Base-by-base conservation (phyloP, 805 yeast genomes). In the Schwanniomyces polymorphus region DNA sequence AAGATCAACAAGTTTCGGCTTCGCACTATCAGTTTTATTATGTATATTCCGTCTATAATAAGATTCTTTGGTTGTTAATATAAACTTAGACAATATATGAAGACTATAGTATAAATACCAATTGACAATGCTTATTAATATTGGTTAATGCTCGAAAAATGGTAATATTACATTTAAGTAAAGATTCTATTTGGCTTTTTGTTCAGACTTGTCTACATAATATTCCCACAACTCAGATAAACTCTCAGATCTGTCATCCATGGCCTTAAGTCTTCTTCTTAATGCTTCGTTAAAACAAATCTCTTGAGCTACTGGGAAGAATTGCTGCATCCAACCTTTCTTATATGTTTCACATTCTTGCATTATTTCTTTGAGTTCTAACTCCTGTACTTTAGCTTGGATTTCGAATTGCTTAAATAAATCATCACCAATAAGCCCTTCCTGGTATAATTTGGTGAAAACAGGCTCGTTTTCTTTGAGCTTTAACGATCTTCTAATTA, bases 221-320 rank as follows among this genome's bases (percentile, higher is more conserved):
- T 58, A 58, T 43, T 69, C 66, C 78, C 78, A 74, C 50, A 69
- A 50, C 31, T 57, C 57, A 14, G 63, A 44, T 51, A 72, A 69
- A 40, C 57, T 60, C 47, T 63, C 61, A 10, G 64, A 47, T 47
- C 78, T 67, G 14, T 60, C 65, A 18, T 70, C 79, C 59, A 84
- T 65, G 4, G 79, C 67, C 37, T 59, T 55, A 29, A 80, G 58
- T 60, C 97, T 85, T 74, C 94, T 83, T 67, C 92, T 80, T 44
- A 92, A 74, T 1, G 97, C 97, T 68, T 88, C 92, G 63, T 92
- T 94, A 67, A 91, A 88, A 52, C 96, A 89, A 43, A 92, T 85
- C 63, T 94, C 97, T 63, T 87, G 92, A 38, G 91, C 85, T 11
- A 85, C 79, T 8, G 87, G 87, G 59, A 90, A 86, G 58, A 90